Evolutionary conservation across 202 grass and related monocot species (phyloP).

Genomic region (Panicum virgatum): DNA sequence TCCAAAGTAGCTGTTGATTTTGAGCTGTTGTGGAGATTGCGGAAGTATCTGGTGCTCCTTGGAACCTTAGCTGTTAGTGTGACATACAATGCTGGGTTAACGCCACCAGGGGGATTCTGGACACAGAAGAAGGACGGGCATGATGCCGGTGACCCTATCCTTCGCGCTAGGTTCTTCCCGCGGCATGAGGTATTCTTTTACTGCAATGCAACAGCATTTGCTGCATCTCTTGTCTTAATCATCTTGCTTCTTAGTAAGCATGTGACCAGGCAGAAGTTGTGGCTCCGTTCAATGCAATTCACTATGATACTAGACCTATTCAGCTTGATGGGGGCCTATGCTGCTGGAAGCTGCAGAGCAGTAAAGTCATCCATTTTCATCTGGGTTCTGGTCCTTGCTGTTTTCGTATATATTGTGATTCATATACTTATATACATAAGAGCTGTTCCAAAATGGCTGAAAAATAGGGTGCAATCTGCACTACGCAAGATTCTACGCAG

Average conservation of each 20-base stretch:
- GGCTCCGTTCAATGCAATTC: conserved; percentile 43
- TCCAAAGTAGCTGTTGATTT: not conserved
- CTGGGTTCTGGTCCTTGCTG: conserved; percentile 45
- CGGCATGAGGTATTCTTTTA: conserved; percentile 50
- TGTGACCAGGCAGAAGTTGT: conserved; percentile 20
- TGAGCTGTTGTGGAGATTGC: conserved; percentile 46
- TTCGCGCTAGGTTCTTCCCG: conserved; percentile 2
- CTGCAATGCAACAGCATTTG: conserved; percentile 52
- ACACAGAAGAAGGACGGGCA: not conserved
- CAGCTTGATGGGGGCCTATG: conserved; percentile 49
- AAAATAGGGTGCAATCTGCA: not conserved
- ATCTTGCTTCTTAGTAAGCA: conserved; percentile 50
- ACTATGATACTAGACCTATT: conserved; percentile 52
- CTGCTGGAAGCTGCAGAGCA: conserved; percentile 54
- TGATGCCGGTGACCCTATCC: conserved; percentile 38
- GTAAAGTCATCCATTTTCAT: conserved; percentile 46
- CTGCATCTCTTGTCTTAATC: conserved; percentile 54
- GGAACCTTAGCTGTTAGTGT: conserved; percentile 43
- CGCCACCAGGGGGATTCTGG: conserved; percentile 51
- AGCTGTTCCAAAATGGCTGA: not conserved
- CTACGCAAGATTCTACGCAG: not conserved
- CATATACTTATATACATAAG: conserved; percentile 34
- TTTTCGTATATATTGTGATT: conserved; percentile 43
- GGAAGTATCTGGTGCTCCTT: conserved; percentile 52
- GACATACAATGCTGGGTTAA: conserved; percentile 67